Percentiles rank a stretch among this genome's conserved stretches.
phyloP scores from a whole-genome alignment of 257 asterid genomes.

The Jasminum sambac region DNA sequence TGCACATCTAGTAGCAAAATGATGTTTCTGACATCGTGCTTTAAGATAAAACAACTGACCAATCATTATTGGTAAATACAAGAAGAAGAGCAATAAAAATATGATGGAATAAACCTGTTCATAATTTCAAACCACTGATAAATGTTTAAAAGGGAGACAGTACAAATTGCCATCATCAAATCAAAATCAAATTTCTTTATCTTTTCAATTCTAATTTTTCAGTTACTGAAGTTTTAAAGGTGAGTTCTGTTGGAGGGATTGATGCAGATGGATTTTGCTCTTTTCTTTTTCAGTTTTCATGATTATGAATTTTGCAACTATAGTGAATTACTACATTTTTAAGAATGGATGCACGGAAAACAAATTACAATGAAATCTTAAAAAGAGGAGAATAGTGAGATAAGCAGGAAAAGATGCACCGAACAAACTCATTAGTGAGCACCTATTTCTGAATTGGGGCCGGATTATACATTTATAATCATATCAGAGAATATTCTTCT shows the following conservation, averaged over 20 bases:
- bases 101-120: background rate
- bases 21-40: background rate
- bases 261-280: background rate
- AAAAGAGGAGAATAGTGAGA: background rate
- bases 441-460: too few relatives aligned
- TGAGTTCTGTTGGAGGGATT: background rate
- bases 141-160: background rate
- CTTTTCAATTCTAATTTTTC: background rate
- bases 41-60: background rate
- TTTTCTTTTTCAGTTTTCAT: background rate
- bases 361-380: background rate
- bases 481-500: background rate
- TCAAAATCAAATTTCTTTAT: background rate
- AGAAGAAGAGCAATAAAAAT: background rate
- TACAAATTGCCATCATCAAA: background rate
- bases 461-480: too few relatives aligned
- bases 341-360: background rate
- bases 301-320: background rate
- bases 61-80: background rate
- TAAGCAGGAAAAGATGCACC: background rate
- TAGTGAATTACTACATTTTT: background rate
- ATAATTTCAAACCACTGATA: background rate
- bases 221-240: background rate
- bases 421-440: background rate
- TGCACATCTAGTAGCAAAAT: background rate